These are phyloP conservation scores for Pseudopithomyces maydicus DNA, from an alignment of 2,329 filamentous ascomycete species.

Conservation along the genomic window DNA sequence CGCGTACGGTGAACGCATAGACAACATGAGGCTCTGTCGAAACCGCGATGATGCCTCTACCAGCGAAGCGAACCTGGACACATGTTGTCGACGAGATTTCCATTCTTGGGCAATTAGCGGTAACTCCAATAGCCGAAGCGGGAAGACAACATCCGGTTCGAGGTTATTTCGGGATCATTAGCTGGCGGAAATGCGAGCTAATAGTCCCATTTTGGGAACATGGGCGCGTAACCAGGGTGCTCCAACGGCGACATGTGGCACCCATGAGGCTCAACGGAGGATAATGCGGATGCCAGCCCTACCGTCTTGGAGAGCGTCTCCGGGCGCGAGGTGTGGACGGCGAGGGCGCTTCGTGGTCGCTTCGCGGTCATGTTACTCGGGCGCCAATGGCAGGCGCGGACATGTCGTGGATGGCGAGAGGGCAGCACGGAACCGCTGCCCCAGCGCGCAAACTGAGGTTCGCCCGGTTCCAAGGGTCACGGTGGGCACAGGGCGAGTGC, in stretches of 20 bases:
- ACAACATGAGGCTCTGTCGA: constrained; percentile 28
- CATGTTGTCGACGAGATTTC: constrained; percentile 27
- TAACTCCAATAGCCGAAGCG: constrained; percentile 26
- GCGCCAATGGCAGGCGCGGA: constrained; percentile 26
- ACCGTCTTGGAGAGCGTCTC: constrained; percentile 31
- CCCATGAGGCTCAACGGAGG: constrained; percentile 36
- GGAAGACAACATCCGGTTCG: constrained; percentile 20
- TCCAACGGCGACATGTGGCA: constrained; percentile 29
- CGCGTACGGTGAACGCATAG: constrained; percentile 33
- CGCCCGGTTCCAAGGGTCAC: constrained; percentile 8
- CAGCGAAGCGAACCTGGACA: constrained; percentile 17
- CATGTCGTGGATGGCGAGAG: constrained; percentile 13
- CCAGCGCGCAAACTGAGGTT: constrained; percentile 28
- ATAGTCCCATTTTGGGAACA: constrained; percentile 23
- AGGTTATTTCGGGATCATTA: constrained; percentile 39
- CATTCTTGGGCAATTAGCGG: constrained; percentile 36
- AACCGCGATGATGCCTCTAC: constrained; percentile 20
- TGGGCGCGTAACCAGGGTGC: constrained; percentile 37
- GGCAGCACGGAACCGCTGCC: constrained; percentile 13
- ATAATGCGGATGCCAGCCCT: constrained; percentile 17
- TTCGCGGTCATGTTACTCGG: background rate
- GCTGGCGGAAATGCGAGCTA: constrained; percentile 24
- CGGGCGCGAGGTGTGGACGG: constrained; percentile 31
- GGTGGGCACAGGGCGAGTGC: constrained; percentile 16
- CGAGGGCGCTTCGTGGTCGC: constrained; percentile 38